Conservation (phyloP, 2,329 filamentous ascomycete species). For the Fusarium torreyae region DNA sequence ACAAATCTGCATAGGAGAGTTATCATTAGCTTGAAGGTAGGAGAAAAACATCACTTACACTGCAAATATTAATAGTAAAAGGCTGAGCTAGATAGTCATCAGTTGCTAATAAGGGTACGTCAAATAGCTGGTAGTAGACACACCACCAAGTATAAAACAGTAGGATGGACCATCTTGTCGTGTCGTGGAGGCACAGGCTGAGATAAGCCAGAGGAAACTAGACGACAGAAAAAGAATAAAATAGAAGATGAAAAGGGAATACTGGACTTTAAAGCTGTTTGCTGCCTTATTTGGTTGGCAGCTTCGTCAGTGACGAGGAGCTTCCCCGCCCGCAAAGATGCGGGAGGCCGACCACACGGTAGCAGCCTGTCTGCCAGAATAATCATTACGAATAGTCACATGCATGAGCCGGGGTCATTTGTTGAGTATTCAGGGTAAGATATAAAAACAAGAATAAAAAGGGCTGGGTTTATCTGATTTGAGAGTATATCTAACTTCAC, state of each 20-base stretch:
- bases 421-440: no score
- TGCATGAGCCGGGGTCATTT: no score
- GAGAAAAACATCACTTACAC: slow-evolving; percentile 44
- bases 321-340: slow-evolving; percentile 20
- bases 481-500: no score
- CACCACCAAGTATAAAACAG: slow-evolving; percentile 53
- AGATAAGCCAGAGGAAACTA: accelerated
- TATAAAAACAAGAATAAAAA: no score
- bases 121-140: slow-evolving; percentile 1
- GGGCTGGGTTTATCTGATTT: no score
- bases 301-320: slow-evolving; percentile 5
- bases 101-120: not conserved
- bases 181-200: no score
- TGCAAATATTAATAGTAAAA: slow-evolving; percentile 52
- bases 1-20: slow-evolving; percentile 53
- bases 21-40: not conserved
- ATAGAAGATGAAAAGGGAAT: not conserved
- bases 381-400: not conserved
- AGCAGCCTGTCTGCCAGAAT: no score
- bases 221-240: not conserved
- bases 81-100: slow-evolving; percentile 45
- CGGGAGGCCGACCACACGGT: slow-evolving; percentile 30
- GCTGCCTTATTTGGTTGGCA: not conserved
- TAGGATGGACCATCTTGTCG: slow-evolving; percentile 49
- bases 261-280: not conserved